These are phyloP conservation scores for Candida mesenterica DNA, from an alignment of 1,139 yeast species.

Conservation along the genomic window DNA sequence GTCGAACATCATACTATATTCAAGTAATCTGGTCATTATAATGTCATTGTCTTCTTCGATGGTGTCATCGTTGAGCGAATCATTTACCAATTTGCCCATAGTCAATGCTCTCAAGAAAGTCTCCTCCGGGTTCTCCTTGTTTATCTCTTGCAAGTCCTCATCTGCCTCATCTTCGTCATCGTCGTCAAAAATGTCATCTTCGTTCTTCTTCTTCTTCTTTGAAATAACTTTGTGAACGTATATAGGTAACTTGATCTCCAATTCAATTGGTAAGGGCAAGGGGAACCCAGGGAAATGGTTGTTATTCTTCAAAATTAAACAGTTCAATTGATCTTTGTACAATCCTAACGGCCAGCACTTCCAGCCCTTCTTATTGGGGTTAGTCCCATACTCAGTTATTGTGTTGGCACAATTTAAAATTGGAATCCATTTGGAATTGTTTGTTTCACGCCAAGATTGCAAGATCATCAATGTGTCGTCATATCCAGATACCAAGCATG, in stretches of 20 bases:
- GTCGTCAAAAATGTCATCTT: conserved; percentile 20
- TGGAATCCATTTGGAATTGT: conserved; percentile 87
- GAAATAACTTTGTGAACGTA: conserved; percentile 20
- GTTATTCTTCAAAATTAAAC: conserved; percentile 69
- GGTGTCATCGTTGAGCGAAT: conserved; percentile 34
- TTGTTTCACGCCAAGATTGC: conserved; percentile 72
- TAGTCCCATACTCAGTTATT: conserved; percentile 52
- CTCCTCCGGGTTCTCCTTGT: conserved; percentile 45
- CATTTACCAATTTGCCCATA: conserved; percentile 50
- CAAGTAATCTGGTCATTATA: conserved; percentile 45
- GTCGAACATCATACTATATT: conserved; percentile 59
- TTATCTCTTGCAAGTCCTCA: conserved; percentile 19
- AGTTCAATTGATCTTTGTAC: conserved; percentile 62
- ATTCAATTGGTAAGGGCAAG: conserved; percentile 76
- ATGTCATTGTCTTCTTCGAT: conserved; percentile 40
- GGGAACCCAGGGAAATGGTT: conserved; percentile 62
- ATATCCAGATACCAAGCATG: conserved; percentile 70
- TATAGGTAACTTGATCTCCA: conserved; percentile 68
- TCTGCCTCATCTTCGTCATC: conserved; percentile 27
- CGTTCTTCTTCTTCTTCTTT: conserved; percentile 13
- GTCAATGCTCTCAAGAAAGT: conserved; percentile 44
- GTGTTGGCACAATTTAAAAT: conserved; percentile 65
- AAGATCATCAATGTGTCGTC: conserved; percentile 71
- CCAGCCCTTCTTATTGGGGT: conserved; percentile 48
- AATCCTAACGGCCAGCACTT: conserved; percentile 89